These are phyloP conservation scores for Ophiobolus disseminans DNA, from an alignment of 2,329 filamentous ascomycete genomes.

Conservation along the genomic window DNA sequence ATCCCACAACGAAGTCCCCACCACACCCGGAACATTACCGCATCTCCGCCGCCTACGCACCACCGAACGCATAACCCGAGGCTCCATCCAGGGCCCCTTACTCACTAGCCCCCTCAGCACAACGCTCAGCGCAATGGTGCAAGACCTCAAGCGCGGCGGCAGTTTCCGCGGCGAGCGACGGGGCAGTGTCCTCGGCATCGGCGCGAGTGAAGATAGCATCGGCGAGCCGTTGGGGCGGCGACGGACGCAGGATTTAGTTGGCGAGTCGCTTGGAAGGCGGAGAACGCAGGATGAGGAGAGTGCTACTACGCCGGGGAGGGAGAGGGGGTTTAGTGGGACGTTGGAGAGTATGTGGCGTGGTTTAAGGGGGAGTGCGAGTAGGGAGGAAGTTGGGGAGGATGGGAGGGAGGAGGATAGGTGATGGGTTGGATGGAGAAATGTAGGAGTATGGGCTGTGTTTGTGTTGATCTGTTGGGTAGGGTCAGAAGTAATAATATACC, in stretches of 20 bases:
- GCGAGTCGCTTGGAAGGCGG: conserved; percentile 33
- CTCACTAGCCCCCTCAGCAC: conserved; percentile 67
- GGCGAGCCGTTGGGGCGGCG: conserved; percentile 35
- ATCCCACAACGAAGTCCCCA: conserved; percentile 19
- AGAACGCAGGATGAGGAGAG: conserved; percentile 19
- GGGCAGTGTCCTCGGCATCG: conserved; percentile 30
- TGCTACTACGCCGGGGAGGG: conserved; percentile 4
- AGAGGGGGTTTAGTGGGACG: conserved; percentile 41
- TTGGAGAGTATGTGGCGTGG: conserved; percentile 41
- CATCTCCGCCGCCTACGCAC: conserved; percentile 37
- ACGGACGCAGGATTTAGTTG: conserved; percentile 28
- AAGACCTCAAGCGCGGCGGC: conserved; percentile 68
- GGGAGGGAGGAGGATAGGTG: not conserved
- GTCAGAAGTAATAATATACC: not conserved
- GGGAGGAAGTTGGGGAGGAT: conserved; percentile 15
- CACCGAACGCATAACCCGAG: conserved; percentile 49
- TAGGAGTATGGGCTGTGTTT: not conserved
- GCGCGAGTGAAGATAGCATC: conserved; percentile 13
- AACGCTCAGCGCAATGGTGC: conserved; percentile 68
- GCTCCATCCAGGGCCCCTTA: conserved; percentile 62
- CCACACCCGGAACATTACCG: conserved; percentile 29
- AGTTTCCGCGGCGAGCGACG: conserved; percentile 14
- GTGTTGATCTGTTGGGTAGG: not conserved
- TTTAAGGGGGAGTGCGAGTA: conserved; percentile 23
- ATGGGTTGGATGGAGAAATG: not conserved